A percentile compares a stretch with the other conserved stretches of the same genome.
These are phyloP conservation scores for Phlegmacium glaucopus DNA, from an alignment of 768 basidiomycete genomes.

Conservation along the genomic window DNA sequence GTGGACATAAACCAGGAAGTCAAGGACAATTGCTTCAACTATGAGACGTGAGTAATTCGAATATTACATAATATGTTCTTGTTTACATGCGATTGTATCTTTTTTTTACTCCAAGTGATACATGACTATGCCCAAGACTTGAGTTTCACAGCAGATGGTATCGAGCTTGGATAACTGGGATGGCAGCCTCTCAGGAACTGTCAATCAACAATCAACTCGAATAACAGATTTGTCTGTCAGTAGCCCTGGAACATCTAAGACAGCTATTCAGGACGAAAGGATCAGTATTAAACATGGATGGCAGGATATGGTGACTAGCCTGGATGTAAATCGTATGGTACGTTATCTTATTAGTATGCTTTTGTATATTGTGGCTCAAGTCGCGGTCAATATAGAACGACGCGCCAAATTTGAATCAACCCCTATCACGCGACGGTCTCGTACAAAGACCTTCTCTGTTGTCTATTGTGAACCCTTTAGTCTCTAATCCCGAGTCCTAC, in stretches of 20 bases:
- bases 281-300: too few species aligned
- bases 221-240: neutral
- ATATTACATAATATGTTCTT: neutral
- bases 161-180: conserved; percentile 22
- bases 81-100: too few species aligned
- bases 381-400: neutral
- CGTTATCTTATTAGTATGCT: neutral
- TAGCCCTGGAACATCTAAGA: neutral
- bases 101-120: too few species aligned
- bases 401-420: neutral
- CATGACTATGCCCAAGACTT: too few species aligned
- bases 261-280: neutral
- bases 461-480: neutral
- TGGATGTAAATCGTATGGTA: neutral
- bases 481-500: neutral
- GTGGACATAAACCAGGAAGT: too few species aligned
- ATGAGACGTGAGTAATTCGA: too few species aligned
- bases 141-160: conserved; percentile 13
- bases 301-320: neutral
- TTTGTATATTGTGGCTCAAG: neutral
- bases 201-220: conserved; percentile 1
- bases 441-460: neutral
- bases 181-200: conserved; percentile 8
- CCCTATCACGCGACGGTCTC: neutral
- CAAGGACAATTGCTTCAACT: too few species aligned